Evolutionary conservation across 768 basidiomycete genomes (phyloP), one percentile per base, ranked within the genome.

Genomic region (Lactarius vividus): DNA sequence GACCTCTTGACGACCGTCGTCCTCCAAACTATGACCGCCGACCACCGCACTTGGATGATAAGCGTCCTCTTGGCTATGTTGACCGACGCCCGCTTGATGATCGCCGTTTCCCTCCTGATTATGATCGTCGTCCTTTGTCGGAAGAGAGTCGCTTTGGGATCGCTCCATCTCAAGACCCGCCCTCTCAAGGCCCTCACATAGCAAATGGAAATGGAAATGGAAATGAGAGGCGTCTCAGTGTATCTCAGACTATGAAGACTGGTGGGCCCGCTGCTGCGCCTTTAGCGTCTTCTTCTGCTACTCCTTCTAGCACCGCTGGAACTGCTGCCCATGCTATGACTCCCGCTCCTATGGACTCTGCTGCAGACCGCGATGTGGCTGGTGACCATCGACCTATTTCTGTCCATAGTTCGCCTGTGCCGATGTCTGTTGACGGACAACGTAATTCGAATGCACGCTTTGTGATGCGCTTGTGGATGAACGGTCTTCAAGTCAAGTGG

Each of bases 1-100:
- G 79, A 74, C 63, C 77, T 73, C 71, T 75, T 72, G 66, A 78
- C 69, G 49, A 60, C 26, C 79, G 80, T 20, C 74, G 81, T 53
- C 80, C 79, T 31, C 46, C 59, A 15, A 40, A 42, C 66, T 62
- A 59, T 40, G 69, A 64, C n/a, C 64, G 67, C 44, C 58, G 64
- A 23, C 56, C 69, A 13, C 16, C 65, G 16, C 31, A 42, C 57
- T n/a, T 69, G 4, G 73, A 74, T 57, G 70, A 73, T 44, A 73
- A 69, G 42, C 23, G n/a, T 18, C 31, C 63, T 13, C 63, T 70
- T 46, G 58, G 61, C 49, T 37, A 62, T 61, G 57, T 35, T 66
- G 64, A 62, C 35, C 57, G 67, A 46, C 54, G 56, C 61, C 49
- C 40, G 28, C 42, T 55, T 46, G 42, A 61, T 23, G 57, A 57